Evolutionary conservation across 2,329 filamentous ascomycete species (phyloP), one percentile per base, ranked within the genome.

Genomic region (Neonectria ditissima): DNA sequence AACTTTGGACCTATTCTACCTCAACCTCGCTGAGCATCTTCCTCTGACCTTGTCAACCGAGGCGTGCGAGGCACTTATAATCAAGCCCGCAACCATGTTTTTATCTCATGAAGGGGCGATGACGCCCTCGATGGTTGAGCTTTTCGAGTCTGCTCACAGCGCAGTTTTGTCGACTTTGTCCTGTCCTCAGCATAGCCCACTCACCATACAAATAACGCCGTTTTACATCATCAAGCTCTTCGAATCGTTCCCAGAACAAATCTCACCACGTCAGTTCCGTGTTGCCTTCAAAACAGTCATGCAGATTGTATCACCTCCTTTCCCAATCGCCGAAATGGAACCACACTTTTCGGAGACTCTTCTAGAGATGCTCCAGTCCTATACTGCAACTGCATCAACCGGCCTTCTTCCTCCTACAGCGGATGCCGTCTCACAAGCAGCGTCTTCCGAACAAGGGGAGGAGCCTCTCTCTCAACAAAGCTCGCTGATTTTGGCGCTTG

Each of bases 61-160:
- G 4, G 85, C 87, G 3, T 93, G 89, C 71, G 92, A 97, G 70
- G 83, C 87, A 3, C 82, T 97, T 2, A 86, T 97, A 16, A 82
- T 97, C 55, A 86, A 89, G 34, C 90, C 92, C 1, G 91, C 93
- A 7, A 86, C 88, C 5, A 86, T 91, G 1, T 96, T 97, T 74
- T 87, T 97, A 3, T 80, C 82, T 0, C 79, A 82, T 45, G 72
- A 79, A 5, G 80, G 79, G 0, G 76, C 79, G 1, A 78, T 81
- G 53, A 80, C 84, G 4, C 78, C 81, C 5, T 81, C 81, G 1
- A 83, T 84, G 71, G 76, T 84, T 20, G 82, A 86, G 57, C 79
- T 97, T n/a, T 97, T 97, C 72, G 94, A 97, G 78, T 89, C 94
- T 1, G 93, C 94, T 0, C 94, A 97, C 79, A 92, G 91, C 68